Conservation (phyloP, 306 rosid species). For the Castanea mollissima region DNA sequence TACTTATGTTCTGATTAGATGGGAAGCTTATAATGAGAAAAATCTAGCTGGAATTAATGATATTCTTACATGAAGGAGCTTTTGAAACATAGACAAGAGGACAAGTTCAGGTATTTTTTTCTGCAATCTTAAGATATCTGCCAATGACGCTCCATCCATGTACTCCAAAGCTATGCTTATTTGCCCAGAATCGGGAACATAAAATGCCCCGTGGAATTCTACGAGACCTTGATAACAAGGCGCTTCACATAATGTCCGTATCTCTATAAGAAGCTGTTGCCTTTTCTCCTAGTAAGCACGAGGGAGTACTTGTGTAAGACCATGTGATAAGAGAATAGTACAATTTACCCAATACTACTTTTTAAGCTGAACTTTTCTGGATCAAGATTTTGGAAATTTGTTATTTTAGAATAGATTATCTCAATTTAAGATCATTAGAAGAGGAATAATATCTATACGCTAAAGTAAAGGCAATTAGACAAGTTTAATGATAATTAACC, state of each 20-base stretch:
- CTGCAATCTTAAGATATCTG: conserved; percentile 65
- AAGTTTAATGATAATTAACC: not conserved
- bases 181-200: conserved; percentile 95
- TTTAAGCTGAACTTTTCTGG: not conserved
- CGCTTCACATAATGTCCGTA: conserved; percentile 91
- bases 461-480: not conserved
- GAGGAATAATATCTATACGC: conserved; percentile 3
- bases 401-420: not conserved
- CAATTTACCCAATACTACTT: not conserved
- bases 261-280: conserved; percentile 93
- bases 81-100: conserved; percentile 85
- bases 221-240: conserved; percentile 91
- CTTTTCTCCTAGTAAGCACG: conserved; percentile 75
- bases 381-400: not conserved
- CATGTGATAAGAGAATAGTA: not conserved
- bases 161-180: conserved; percentile 97
- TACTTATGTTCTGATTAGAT: not conserved
- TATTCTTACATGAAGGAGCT: conserved; percentile 67
- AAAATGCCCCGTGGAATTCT: conserved; percentile 97
- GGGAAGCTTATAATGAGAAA: conserved; percentile 13
- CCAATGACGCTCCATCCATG: conserved; percentile 97
- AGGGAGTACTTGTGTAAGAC: conserved; percentile 3
- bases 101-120: conserved; percentile 75
- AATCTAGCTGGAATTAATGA: conserved; percentile 15
- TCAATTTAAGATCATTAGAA: conserved; percentile 3